Evolutionary conservation across 164 flowering plant genomes (phyloP), one percentile per base, ranked within the genome.

Genomic region (Vitis riparia): DNA sequence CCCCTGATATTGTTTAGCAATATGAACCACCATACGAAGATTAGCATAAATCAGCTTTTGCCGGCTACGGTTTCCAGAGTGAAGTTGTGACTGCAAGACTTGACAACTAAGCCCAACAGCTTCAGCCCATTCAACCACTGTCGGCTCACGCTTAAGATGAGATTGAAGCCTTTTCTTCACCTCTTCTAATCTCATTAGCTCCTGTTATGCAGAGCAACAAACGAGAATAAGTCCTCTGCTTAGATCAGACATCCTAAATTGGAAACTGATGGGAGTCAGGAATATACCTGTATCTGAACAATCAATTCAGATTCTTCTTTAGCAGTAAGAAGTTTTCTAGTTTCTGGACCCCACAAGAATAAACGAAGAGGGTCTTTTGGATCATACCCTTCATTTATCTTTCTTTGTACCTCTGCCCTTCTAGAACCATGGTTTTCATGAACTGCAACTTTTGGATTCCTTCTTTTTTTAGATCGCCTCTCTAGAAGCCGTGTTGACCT

Each of bases 41-140:
- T 93, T 95, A 56, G 96, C 85, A 79, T 72, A 71, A 44, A 92
- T 87, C 82, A 95, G 77, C 82, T 84, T 91, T 51, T 91, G 90
- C 44, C 91, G 79, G 71, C 97, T 86, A 17, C 79, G 83, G 52
- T 76, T 72, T 19, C 97, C 91, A 66, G 72, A 74, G 66, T 70
- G 78, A 65, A 93, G 63, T 68, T 83, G 81, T 48, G 83, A 75
- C 76, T 79, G 82, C 86, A 95, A 76, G 67, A 19, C 73, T 55
- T 53, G 79, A 77, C 87, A 87, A 74, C 81, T 91, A 65, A 87
- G 66, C 51, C 93, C 97, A 75, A 73, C 77, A 30, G 89, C 92
- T 66, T 83, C 80, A 70, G 94, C 95, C 99, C 98, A 93, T 82
- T 95, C 99, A 76, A 76, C 75, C 65, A 90, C 32, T 12, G 97